Evolutionary conservation across 225 moss, liverwort and hornwort genomes (phyloP), one percentile per base, ranked within the genome.

Genomic region (Ulota crispa): DNA sequence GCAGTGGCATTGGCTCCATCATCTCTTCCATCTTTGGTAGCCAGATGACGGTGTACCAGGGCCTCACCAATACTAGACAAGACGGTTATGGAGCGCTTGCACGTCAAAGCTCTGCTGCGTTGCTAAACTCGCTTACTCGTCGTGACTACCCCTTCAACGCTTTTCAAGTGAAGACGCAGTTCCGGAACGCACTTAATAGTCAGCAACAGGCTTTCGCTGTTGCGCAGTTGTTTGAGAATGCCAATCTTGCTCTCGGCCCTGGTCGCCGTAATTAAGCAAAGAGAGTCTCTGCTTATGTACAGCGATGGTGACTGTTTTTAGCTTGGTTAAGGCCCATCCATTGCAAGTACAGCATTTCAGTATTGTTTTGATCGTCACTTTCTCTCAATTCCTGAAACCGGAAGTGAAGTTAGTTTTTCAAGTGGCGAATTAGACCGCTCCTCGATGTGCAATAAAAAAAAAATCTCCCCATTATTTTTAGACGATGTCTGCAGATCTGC

Each of bases 221-320:
- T 62, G 93, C 92, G 0, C 20, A 36, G 11, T 8, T 84, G 20
- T 93, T 93, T 3, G 88, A 93, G 81, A 92, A 86, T 27, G 93
- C 93, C 4, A 93, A 93, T 13, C n/a, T 60, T 0, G 91, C 88
- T 0, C 8, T 85, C 0, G 83, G 83, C 50, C 16, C 50, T 1
- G 69, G 10, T 0, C 18, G 59, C 21, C 85, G 80, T 63, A 80
- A 77, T 0, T 88, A 83, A 32, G 0, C 5, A 4, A 47, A 12
- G 13, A 12, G 1, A 50, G 2, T 0, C 0, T 26, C 20, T 42
- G 13, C 20, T 28, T 26, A 1, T 70, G 64, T 70, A 76, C 63
- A 75, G 63, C 85, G 73, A 20, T 45, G 9, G 70, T 16, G 26
- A 24, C 36, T 0, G 15, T 0, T 6, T 26, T 34, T 4, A 21